Evolutionary conservation across 768 basidiomycete genomes (phyloP).

Genomic region (Panus rudis): DNA sequence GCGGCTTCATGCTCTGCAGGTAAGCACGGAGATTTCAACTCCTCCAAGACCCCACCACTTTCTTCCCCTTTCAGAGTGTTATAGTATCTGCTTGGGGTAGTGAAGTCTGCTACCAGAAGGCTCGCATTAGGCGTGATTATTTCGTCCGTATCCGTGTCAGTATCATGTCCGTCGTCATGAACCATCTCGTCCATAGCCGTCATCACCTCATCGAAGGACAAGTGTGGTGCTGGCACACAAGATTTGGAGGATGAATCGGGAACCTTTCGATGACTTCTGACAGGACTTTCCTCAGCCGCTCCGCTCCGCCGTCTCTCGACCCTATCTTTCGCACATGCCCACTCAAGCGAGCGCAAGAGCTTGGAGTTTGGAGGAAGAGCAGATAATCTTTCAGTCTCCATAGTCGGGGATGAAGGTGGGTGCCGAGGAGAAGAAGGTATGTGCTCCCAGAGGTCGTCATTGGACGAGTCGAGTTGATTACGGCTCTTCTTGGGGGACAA

Average conservation of each 20-base stretch:
- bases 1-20: conserved; percentile 10
- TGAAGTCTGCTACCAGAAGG: neutral
- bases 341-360: conserved; percentile 50
- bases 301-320: neutral
- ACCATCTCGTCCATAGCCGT: neutral
- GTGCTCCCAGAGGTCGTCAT: conserved; percentile 22
- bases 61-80: neutral
- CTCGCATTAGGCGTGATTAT: conserved; percentile 12
- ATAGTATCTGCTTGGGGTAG: neutral
- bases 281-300: neutral
- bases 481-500: conserved; percentile 2
- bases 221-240: too few species aligned
- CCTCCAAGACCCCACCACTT: neutral
- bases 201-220: neutral
- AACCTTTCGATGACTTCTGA: too few species aligned
- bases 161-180: neutral
- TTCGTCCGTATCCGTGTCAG: conserved; percentile 8
- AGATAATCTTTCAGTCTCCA: conserved; percentile 34
- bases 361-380: conserved; percentile 39
- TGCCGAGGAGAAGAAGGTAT: conserved; percentile 62
- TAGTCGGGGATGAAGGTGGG: conserved; percentile 43
- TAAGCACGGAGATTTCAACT: neutral
- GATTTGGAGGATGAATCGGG: too few species aligned
- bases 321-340: conserved; percentile 12
- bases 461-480: conserved; percentile 2